Evolutionary conservation across 2,329 filamentous ascomycete species (phyloP).

Genomic region (Dactylonectria estremocensis): DNA sequence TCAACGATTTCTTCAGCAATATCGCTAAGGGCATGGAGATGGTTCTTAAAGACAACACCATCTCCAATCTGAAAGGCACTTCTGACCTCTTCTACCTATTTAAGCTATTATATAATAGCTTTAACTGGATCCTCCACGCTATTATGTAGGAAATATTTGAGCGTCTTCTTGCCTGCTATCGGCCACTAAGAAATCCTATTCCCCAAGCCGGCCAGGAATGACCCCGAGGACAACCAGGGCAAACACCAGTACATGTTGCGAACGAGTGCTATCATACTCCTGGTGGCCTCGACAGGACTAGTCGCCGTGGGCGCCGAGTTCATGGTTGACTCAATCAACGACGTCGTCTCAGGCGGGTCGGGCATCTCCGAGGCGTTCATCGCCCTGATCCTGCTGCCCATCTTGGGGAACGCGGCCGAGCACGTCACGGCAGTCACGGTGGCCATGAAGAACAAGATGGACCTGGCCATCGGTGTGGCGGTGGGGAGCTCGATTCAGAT

Average conservation of each 20-base stretch:
- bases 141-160: conserved; percentile 48
- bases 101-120: conserved; percentile 48
- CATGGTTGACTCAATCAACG: no score
- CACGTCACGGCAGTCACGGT: conserved; percentile 73
- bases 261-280: no score
- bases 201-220: no score
- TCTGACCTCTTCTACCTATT: conserved; percentile 33
- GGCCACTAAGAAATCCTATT: no score
- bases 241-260: no score
- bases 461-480: conserved; percentile 73
- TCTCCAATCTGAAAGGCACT: conserved; percentile 44
- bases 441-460: conserved; percentile 72
- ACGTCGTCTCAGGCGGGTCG: no score
- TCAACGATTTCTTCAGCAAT: no score
- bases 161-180: no score
- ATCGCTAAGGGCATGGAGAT: conserved; percentile 43
- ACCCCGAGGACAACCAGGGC: no score
- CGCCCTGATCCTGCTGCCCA: conserved; percentile 73
- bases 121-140: conserved; percentile 50
- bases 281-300: no score
- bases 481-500: conserved; percentile 75
- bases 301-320: no score
- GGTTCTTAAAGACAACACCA: conserved; percentile 51
- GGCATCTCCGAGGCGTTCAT: conserved; percentile 67
- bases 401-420: conserved; percentile 75